Conservation (phyloP, 352 stramenopile species). For the Phytophthora citrophthora region DNA sequence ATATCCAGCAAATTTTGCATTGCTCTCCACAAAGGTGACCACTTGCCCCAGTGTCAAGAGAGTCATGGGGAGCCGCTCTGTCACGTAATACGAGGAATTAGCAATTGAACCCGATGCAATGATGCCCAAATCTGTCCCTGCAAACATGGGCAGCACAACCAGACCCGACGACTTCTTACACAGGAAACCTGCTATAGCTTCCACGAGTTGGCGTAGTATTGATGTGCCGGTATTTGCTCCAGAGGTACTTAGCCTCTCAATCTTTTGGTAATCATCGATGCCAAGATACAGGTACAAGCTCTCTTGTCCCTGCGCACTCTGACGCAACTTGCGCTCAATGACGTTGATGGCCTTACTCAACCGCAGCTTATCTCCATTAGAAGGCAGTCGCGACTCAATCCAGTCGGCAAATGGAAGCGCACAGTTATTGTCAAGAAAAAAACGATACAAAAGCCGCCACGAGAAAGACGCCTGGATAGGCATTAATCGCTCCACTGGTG, state of each 20-base stretch:
- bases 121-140: conserved; percentile 15
- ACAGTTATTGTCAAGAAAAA: too few species aligned
- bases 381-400: too few species aligned
- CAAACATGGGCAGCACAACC: conserved; percentile 23
- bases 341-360: too few species aligned
- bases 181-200: not conserved
- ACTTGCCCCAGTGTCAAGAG: conserved; percentile 38
- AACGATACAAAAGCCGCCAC: too few species aligned
- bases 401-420: too few species aligned
- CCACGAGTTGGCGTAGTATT: conserved; percentile 16
- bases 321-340: too few species aligned
- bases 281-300: conserved; percentile 42
- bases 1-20: conserved; percentile 3
- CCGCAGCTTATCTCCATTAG: too few species aligned
- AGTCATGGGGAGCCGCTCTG: conserved; percentile 29
- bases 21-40: conserved; percentile 18
- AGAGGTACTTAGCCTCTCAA: conserved; percentile 22
- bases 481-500: too few species aligned
- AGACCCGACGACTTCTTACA: not conserved
- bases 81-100: conserved; percentile 31
- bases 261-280: conserved; percentile 41
- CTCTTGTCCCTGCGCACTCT: not conserved
- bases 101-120: conserved; percentile 32
- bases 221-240: not conserved
- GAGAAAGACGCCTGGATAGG: too few species aligned